Conservation (phyloP, 2,329 filamentous ascomycete species). For the Lecanicillium sp. region DNA sequence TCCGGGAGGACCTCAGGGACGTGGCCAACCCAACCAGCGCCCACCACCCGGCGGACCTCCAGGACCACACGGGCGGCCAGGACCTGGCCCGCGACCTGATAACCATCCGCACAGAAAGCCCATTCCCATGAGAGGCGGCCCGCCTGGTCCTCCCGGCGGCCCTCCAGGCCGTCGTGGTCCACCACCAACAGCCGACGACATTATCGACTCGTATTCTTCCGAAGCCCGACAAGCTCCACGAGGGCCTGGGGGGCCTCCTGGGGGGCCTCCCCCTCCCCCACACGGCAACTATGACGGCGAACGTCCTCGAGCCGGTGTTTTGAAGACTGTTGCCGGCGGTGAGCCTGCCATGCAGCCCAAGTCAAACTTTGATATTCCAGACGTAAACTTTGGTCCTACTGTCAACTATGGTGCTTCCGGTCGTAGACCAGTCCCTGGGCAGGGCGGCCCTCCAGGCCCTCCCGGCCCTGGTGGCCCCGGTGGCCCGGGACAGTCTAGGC, state of each 20-base stretch:
- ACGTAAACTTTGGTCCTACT: slow-evolving; percentile 81
- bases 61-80: slow-evolving; percentile 5
- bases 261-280: slow-evolving; percentile 11
- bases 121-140: slow-evolving; percentile 8
- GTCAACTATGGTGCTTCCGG: slow-evolving; percentile 48
- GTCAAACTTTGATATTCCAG: slow-evolving; percentile 51
- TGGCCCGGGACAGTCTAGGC: slow-evolving; percentile 12
- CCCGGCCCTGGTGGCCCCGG: neutral
- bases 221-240: slow-evolving; percentile 16
- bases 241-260: slow-evolving; percentile 2
- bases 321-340: slow-evolving; percentile 65
- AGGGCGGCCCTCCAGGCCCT: slow-evolving; percentile 1
- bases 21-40: slow-evolving; percentile 8
- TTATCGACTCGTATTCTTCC: slow-evolving; percentile 13
- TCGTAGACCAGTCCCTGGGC: slow-evolving; percentile 16
- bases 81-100: slow-evolving; percentile 1
- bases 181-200: slow-evolving; percentile 7
- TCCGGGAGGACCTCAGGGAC: slow-evolving; percentile 7
- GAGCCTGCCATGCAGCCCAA: slow-evolving; percentile 18
- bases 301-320: slow-evolving; percentile 65
- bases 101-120: slow-evolving; percentile 5
- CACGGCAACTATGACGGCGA: slow-evolving; percentile 15
- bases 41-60: neutral
- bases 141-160: slow-evolving; percentile 3
- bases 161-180: slow-evolving; percentile 7